Conservation (phyloP, 345 rosid genomes). For the Anacardium occidentale region DNA sequence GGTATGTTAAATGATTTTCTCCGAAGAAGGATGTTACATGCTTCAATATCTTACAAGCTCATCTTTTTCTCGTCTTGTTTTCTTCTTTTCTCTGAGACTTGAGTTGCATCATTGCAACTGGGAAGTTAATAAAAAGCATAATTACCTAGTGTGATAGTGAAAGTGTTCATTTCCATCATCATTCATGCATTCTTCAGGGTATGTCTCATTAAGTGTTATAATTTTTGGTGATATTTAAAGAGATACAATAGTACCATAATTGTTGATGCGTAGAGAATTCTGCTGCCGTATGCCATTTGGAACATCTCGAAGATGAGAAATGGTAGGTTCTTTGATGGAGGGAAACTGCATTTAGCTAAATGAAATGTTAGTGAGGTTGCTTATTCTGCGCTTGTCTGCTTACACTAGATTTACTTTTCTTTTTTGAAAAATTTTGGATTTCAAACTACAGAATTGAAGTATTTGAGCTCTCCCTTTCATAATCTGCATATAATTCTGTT, state of each 20-base stretch:
- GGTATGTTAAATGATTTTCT: not conserved
- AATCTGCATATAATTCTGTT: not conserved
- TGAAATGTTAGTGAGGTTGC: not conserved
- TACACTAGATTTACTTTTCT: constrained; percentile 2
- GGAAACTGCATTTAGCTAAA: not conserved
- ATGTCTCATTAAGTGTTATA: not conserved
- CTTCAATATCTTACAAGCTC: not conserved
- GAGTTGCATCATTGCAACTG: not conserved
- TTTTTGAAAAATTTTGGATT: not conserved
- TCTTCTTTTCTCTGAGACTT: not conserved
- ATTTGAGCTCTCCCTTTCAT: not conserved
- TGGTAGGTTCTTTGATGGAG: not conserved
- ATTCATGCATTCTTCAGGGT: not conserved
- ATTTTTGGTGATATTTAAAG: not conserved
- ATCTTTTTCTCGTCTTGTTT: not conserved
- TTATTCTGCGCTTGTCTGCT: not conserved
- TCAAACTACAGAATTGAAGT: not conserved
- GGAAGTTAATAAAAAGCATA: not conserved
- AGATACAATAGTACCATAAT: not conserved
- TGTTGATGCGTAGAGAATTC: not conserved
- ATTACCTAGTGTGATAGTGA: not conserved
- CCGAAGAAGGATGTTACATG: not conserved
- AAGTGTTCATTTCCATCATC: not conserved
- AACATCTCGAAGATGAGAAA: not conserved
- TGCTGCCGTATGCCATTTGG: not conserved